These are phyloP conservation scores for Plasmodium blacklocki DNA, from an alignment of 169 alveolate genomes.

Conservation along the genomic window DNA sequence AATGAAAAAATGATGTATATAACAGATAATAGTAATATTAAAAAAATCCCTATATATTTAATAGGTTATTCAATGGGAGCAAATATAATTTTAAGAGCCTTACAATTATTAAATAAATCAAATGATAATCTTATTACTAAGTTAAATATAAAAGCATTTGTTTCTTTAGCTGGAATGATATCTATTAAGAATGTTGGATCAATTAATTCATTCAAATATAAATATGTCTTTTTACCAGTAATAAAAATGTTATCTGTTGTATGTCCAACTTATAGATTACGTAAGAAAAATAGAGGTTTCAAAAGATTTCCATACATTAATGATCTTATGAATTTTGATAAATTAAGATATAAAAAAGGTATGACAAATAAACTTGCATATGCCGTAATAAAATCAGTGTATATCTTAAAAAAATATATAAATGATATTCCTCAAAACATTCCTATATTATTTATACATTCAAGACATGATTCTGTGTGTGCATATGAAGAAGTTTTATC, in stretches of 20 bases:
- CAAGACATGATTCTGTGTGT: constrained; percentile 17
- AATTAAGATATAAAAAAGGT: constrained; percentile 18
- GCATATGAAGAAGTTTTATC: constrained; percentile 18
- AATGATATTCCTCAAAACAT: constrained; percentile 8
- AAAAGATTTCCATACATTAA: constrained; percentile 13
- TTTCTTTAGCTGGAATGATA: constrained; percentile 28
- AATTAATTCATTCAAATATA: constrained; percentile 8
- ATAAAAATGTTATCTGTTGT: neutral
- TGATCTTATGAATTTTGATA: constrained; percentile 1
- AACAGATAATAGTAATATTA: neutral
- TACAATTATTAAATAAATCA: constrained; percentile 5
- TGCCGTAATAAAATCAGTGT: constrained; percentile 13
- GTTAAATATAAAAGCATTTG: constrained; percentile 22
- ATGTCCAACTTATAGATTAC: constrained; percentile 14
- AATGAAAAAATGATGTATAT: neutral
- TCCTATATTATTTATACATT: constrained; percentile 31
- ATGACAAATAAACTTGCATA: constrained; percentile 24
- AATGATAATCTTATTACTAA: neutral
- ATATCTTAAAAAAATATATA: constrained; percentile 8
- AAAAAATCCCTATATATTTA: neutral
- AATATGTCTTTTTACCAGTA: constrained; percentile 5
- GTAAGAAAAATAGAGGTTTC: neutral
- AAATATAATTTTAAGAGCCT: constrained; percentile 16
- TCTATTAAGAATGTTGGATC: constrained; percentile 4
- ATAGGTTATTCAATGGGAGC: constrained; percentile 22